Percentiles rank a stretch among this genome's conserved stretches.
These are phyloP conservation scores for Apiotrichum porosum DNA, from an alignment of 1,284 basidiomycete species.

Conservation along the genomic window DNA sequence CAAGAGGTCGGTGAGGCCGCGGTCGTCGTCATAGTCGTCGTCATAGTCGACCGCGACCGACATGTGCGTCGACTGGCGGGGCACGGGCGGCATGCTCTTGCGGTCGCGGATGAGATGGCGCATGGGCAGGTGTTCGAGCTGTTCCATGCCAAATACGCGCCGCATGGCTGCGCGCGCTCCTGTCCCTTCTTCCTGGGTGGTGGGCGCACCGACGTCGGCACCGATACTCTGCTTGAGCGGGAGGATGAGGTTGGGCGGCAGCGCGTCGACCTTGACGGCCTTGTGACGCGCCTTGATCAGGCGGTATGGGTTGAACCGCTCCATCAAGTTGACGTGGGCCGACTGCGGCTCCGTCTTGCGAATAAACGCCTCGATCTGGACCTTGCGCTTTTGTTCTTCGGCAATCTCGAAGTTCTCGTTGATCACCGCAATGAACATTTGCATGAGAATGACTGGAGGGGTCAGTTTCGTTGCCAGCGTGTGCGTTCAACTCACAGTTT, in stretches of 20 bases:
- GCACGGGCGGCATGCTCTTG: background rate
- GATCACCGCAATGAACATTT: conserved; percentile 64
- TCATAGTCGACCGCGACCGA: conserved; percentile 1
- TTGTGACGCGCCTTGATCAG: conserved; percentile 71
- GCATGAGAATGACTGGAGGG: conserved; percentile 76
- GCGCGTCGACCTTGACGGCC: conserved; percentile 62
- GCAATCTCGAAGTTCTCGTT: conserved; percentile 80
- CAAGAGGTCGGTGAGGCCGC: conserved; percentile 42
- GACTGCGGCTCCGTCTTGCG: conserved; percentile 49
- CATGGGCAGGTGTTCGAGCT: conserved; percentile 2
- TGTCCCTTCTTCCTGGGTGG: conserved; percentile 2
- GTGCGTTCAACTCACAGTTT: conserved; percentile 62
- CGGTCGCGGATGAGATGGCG: background rate
- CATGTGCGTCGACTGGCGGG: background rate
- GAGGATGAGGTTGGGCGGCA: conserved; percentile 67
- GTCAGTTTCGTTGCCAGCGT: conserved; percentile 11
- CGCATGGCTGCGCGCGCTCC: conserved; percentile 25
- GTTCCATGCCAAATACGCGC: conserved; percentile 29
- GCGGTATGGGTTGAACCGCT: conserved; percentile 80
- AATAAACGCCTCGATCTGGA: conserved; percentile 64
- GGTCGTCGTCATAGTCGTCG: conserved; percentile 34
- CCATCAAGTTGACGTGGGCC: conserved; percentile 61
- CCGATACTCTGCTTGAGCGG: conserved; percentile 71
- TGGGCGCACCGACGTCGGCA: conserved; percentile 53
- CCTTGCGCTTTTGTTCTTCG: conserved; percentile 80